Conservation (phyloP, 148 eudicot genomes). For the Camellia sinensis region DNA sequence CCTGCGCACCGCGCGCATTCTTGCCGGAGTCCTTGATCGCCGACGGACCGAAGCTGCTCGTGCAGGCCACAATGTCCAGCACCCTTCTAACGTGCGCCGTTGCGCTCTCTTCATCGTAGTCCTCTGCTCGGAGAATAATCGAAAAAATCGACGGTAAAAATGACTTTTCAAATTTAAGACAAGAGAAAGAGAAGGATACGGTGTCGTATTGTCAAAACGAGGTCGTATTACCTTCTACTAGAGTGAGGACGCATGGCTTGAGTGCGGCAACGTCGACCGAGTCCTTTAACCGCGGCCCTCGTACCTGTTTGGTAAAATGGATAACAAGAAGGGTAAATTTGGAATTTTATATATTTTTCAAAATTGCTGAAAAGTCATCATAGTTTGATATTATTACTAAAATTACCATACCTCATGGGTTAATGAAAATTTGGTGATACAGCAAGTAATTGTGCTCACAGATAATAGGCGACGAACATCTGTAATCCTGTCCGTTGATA, state of each 20-base stretch:
- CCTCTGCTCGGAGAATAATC: conserved; percentile 49
- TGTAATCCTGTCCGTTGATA: conserved; percentile 87
- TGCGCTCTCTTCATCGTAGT: conserved; percentile 71
- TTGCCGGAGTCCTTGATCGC: conserved; percentile 38
- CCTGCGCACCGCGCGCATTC: conserved; percentile 41
- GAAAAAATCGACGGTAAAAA: conserved; percentile 15
- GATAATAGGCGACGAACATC: conserved; percentile 79
- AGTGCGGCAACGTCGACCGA: conserved; percentile 89
- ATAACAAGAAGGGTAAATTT: conserved; percentile 12
- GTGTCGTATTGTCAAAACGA: too few relatives aligned
- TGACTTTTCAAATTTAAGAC: conserved; percentile 2
- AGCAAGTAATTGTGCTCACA: conserved; percentile 65
- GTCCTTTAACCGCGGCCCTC: conserved; percentile 86
- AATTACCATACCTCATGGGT: conserved; percentile 97
- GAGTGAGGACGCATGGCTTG: conserved; percentile 73
- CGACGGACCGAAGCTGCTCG: conserved; percentile 80
- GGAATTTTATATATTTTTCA: not conserved
- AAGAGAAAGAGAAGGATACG: too few relatives aligned
- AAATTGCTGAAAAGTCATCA: not conserved
- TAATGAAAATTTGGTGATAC: conserved; percentile 74
- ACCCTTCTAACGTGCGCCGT: conserved; percentile 81
- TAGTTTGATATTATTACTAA: not conserved
- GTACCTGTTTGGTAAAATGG: conserved; percentile 38
- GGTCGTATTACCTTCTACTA: conserved; percentile 63
- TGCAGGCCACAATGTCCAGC: conserved; percentile 91